These are phyloP conservation scores for Meyerozyma guilliermondii DNA, from an alignment of 1,139 yeast genomes.

Conservation along the genomic window DNA sequence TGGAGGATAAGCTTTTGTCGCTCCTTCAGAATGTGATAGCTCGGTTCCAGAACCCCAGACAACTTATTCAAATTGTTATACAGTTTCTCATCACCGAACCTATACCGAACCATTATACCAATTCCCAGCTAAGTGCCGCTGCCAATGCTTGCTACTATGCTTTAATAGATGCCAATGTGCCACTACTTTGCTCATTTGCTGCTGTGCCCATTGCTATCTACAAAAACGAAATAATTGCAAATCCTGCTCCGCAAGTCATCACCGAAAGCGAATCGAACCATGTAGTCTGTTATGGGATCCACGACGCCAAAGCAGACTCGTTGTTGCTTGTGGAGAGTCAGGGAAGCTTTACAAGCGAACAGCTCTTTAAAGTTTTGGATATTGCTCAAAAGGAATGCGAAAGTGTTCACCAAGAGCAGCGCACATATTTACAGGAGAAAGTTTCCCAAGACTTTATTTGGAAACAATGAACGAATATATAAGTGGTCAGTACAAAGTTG, in stretches of 20 bases:
- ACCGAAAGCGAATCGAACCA: constrained; percentile 54
- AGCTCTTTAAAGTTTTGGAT: constrained; percentile 47
- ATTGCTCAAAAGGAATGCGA: constrained; percentile 44
- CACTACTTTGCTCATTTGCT: constrained; percentile 57
- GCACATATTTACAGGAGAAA: constrained; percentile 44
- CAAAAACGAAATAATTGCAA: constrained; percentile 26
- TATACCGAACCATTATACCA: constrained; percentile 24
- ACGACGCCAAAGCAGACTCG: constrained; percentile 46
- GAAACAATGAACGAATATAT: constrained; percentile 25
- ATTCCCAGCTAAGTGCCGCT: constrained; percentile 63
- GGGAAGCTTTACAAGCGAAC: constrained; percentile 60
- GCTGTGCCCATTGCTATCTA: constrained; percentile 32
- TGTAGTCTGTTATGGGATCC: constrained; percentile 57
- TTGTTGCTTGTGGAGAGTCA: constrained; percentile 64
- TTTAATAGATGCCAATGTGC: constrained; percentile 72
- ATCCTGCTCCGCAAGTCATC: constrained; percentile 42
- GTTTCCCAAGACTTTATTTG: constrained; percentile 54
- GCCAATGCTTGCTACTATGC: constrained; percentile 73
- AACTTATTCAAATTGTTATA: constrained; percentile 79
- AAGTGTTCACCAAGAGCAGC: constrained; percentile 39
- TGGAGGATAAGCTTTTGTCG: constrained; percentile 67
- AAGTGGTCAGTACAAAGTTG: constrained; percentile 38
- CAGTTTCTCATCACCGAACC: constrained; percentile 69
- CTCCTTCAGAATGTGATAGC: constrained; percentile 60
- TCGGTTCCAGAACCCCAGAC: constrained; percentile 73